Evolutionary conservation across 441 rosid species (phyloP).

Genomic region (Raphanus hybrid): DNA sequence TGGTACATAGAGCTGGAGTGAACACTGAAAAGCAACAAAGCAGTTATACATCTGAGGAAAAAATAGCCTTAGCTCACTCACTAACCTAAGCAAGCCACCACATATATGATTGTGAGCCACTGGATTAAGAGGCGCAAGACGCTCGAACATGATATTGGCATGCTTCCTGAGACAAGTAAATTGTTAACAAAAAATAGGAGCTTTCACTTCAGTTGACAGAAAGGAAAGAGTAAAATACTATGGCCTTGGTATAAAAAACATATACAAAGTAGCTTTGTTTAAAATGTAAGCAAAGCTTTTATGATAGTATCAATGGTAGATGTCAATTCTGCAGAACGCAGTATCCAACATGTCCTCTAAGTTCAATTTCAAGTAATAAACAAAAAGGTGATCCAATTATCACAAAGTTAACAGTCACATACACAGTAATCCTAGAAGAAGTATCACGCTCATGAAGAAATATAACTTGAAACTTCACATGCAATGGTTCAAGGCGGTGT

Average conservation of each 20-base stretch:
- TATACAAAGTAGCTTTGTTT: constrained; percentile 17
- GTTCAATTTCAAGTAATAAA: constrained; percentile 25
- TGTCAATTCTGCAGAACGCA: constrained; percentile 11
- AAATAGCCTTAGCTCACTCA: constrained; percentile 26
- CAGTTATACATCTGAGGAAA: constrained; percentile 13
- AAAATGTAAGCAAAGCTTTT: constrained; percentile 9
- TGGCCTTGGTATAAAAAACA: not conserved
- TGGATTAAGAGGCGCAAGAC: constrained; percentile 87
- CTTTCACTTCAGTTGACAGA: constrained; percentile 22
- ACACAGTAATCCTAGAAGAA: constrained; percentile 23
- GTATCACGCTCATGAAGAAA: constrained; percentile 19
- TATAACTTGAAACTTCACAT: constrained; percentile 19
- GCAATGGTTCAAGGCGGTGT: constrained; percentile 18
- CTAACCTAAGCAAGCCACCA: constrained; percentile 80
- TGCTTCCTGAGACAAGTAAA: constrained; percentile 75
- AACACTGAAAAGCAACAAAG: constrained; percentile 21
- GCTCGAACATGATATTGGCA: constrained; percentile 81
- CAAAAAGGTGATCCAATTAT: constrained; percentile 16
- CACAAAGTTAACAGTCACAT: constrained; percentile 3
- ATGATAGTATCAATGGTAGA: constrained; percentile 10
- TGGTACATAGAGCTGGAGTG: constrained; percentile 27
- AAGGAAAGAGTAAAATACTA: constrained; percentile 15
- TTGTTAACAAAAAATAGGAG: constrained; percentile 13
- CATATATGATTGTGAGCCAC: constrained; percentile 94
- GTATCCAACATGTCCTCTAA: constrained; percentile 23